These are phyloP conservation scores for Wickerhamomyces strasburgensis DNA, from an alignment of 805 yeast species.

Conservation along the genomic window DNA sequence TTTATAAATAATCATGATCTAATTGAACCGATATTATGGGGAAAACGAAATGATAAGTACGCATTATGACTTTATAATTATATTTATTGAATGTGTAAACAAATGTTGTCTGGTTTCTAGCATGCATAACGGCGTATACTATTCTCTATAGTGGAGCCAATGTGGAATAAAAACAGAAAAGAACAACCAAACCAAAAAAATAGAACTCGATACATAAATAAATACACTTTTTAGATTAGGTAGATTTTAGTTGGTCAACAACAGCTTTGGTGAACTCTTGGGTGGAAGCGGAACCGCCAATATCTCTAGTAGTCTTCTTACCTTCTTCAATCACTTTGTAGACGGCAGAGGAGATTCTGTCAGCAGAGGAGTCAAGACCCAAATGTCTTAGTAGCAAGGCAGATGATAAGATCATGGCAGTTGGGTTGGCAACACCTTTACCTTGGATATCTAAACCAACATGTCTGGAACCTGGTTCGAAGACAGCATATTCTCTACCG, in stretches of 20 bases:
- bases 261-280: slow-evolving; percentile 94
- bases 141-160: too few relatives aligned
- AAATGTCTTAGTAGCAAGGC: slow-evolving; percentile 92
- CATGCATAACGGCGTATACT: too few relatives aligned
- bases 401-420: slow-evolving; percentile 92
- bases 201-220: too few relatives aligned
- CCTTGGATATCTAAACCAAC: slow-evolving; percentile 97
- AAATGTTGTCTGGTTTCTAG: too few relatives aligned
- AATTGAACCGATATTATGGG: too few relatives aligned
- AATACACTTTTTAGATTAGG: not conserved
- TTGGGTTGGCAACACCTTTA: slow-evolving; percentile 93
- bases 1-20: not conserved
- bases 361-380: slow-evolving; percentile 81
- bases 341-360: slow-evolving; percentile 83
- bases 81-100: too few relatives aligned
- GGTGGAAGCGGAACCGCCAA: slow-evolving; percentile 86
- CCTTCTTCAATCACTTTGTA: slow-evolving; percentile 89
- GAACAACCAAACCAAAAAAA: too few relatives aligned
- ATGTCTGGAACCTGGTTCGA: slow-evolving; percentile 99
- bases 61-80: too few relatives aligned
- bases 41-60: too few relatives aligned
- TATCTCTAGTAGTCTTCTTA: slow-evolving; percentile 77
- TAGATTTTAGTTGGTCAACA: slow-evolving; percentile 34
- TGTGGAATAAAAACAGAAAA: too few relatives aligned
- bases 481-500: slow-evolving; percentile 95